Evolutionary conservation across 2,329 filamentous ascomycete species (phyloP).

Genomic region (Aspergillus ustus): DNA sequence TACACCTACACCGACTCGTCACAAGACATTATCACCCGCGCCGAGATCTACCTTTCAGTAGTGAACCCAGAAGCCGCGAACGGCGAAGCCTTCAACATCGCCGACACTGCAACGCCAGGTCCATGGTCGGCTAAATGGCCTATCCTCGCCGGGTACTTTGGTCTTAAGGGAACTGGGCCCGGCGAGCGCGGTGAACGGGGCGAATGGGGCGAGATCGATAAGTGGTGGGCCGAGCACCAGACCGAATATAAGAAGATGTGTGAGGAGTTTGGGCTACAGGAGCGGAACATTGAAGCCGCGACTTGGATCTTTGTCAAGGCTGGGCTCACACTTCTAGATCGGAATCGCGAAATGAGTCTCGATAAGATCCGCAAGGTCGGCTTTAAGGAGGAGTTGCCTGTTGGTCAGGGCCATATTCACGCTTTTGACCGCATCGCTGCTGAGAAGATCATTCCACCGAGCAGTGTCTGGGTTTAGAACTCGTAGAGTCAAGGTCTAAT

Average conservation of each 20-base stretch:
- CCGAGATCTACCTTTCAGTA: constrained; percentile 32
- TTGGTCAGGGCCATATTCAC: constrained; percentile 22
- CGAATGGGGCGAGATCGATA: constrained; percentile 23
- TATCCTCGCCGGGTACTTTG: constrained; percentile 27
- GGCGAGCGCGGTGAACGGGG: not conserved
- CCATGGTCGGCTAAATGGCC: constrained; percentile 28
- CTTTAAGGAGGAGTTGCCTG: constrained; percentile 28
- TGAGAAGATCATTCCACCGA: constrained; percentile 14
- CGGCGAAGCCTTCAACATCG: constrained; percentile 31
- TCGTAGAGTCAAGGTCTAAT: too few relatives aligned
- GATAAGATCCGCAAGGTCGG: constrained; percentile 29
- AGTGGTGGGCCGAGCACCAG: constrained; percentile 28
- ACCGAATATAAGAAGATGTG: constrained; percentile 27
- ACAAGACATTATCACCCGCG: constrained; percentile 37
- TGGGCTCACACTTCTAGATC: constrained; percentile 22
- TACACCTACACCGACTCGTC: constrained; percentile 42
- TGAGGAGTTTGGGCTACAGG: constrained; percentile 21
- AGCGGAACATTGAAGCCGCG: not conserved
- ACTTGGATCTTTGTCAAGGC: constrained; percentile 25
- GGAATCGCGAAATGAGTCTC: constrained; percentile 27
- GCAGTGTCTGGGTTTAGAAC: too few relatives aligned
- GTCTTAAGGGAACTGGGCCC: constrained; percentile 18
- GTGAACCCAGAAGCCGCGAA: constrained; percentile 21
- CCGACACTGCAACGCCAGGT: constrained; percentile 23
- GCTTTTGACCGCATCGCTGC: constrained; percentile 16